Base-by-base conservation (phyloP, 2,329 filamentous ascomycete species). In the Harringtonia lauricola region DNA sequence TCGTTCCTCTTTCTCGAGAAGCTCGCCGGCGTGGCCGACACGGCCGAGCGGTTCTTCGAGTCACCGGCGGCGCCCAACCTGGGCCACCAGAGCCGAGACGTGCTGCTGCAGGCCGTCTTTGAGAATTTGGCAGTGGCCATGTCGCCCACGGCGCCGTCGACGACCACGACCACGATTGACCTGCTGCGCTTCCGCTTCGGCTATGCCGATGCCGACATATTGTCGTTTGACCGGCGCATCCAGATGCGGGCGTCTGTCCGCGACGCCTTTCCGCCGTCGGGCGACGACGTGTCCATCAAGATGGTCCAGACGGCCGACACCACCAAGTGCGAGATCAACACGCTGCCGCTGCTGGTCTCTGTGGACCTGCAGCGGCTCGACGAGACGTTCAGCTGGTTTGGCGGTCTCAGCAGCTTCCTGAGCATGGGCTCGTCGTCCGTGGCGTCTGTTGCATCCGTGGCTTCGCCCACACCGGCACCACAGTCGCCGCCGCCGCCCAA, bases 351-450 rank as follows among this genome's bases (percentile, higher is more conserved):
- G 2, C 76, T 81, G 46, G 59, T 95, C 10, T 75, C 80, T 45
- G 63, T 96, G 34, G 86, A 96, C 56, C 65, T 95, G 15, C 81
- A 83, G 50, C 76, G 77, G 44, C 65, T 96, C 19, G 92, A 96
- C 53, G 88, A 95, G 54, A 86, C 86, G 0, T 79, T 96, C 47
- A 78, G 79, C 44, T 87, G 86, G 71, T 89, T 95, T 61, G 92
- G 92, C 30, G 92, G 92, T 0, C 67, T 98, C 36, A 95, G 89
- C 59, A 87, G 88, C 51, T 83, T 98, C 42, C 67, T 98, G 36
- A 94, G 92, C 54, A 76, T 95, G 59, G 86, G 88, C 49, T 84
- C 76, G 47, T 95, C 76, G 47, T 95, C 90, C 0, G 83, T 94
- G 49, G 78, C 82, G 12, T 88, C 85, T 1, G 83, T 76, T 47